Evolutionary conservation across 768 basidiomycete genomes (phyloP).

Genomic region (Tricholoma terreum): DNA sequence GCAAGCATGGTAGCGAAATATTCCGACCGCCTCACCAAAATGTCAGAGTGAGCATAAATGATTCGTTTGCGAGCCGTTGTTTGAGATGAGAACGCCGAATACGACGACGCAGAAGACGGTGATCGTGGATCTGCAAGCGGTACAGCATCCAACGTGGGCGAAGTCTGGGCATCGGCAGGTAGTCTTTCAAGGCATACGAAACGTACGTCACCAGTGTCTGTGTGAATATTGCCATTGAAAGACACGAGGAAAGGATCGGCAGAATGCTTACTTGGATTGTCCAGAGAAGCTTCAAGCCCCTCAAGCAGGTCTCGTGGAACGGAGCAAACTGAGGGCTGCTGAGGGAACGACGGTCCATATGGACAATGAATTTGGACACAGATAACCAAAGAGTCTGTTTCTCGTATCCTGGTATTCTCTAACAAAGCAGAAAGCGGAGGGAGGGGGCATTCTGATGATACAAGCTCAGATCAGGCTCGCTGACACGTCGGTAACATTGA

Average conservation of each 20-base stretch:
- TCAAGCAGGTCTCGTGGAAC: slow-evolving; percentile 66
- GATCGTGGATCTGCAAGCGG: slow-evolving; percentile 33
- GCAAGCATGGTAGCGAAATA: slow-evolving; percentile 76
- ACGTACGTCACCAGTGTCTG: slow-evolving; percentile 73
- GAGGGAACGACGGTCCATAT: slow-evolving; percentile 55
- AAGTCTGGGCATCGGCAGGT: slow-evolving; percentile 22
- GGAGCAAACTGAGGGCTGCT: slow-evolving; percentile 61
- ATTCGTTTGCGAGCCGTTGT: slow-evolving; percentile 65
- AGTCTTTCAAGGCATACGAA: slow-evolving; percentile 68
- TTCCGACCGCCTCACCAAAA: slow-evolving; percentile 69
- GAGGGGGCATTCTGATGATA: slow-evolving; percentile 52
- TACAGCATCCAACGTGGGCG: slow-evolving; percentile 25
- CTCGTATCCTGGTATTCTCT: slow-evolving; percentile 53
- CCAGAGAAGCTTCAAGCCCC: slow-evolving; percentile 67
- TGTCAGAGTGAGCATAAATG: slow-evolving; percentile 78
- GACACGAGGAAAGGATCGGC: not conserved
- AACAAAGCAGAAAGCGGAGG: slow-evolving; percentile 61
- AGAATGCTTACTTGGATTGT: slow-evolving; percentile 57
- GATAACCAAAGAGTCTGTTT: slow-evolving; percentile 68
- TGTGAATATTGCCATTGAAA: not conserved
- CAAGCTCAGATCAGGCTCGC: not conserved
- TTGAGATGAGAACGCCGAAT: slow-evolving; percentile 39
- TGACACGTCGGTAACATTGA: not conserved
- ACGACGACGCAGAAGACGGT: slow-evolving; percentile 41
- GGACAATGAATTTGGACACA: slow-evolving; percentile 73